Evolutionary conservation across 2,329 filamentous ascomycete species (phyloP).

Genomic region (Pseudogymnoascus destructans): DNA sequence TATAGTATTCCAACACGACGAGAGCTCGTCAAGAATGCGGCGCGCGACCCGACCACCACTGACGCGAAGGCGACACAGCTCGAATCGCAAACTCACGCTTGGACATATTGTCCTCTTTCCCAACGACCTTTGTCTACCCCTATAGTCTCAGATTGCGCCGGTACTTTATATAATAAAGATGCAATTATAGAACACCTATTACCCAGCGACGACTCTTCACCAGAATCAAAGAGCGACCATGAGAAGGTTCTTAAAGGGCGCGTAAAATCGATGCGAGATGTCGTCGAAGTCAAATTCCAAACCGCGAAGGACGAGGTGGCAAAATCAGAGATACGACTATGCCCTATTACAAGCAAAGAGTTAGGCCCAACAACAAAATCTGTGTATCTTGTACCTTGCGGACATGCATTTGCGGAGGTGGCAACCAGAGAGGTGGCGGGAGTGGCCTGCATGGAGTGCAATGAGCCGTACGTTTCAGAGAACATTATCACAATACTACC

Average conservation of each 20-base stretch:
- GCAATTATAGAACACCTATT: slow-evolving; percentile 61
- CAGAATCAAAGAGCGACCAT: slow-evolving; percentile 35
- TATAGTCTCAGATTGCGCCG: slow-evolving; percentile 72
- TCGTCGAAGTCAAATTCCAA: slow-evolving; percentile 70
- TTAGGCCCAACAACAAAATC: slow-evolving; percentile 67
- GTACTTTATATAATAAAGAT: slow-evolving; percentile 90
- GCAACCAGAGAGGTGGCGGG: slow-evolving; percentile 73
- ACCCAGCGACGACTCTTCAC: slow-evolving; percentile 38
- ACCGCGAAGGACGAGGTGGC: slow-evolving; percentile 31
- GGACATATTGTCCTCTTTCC: slow-evolving; percentile 80
- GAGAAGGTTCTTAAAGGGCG: slow-evolving; percentile 45
- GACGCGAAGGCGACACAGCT: slow-evolving; percentile 80
- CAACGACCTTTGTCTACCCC: slow-evolving; percentile 52
- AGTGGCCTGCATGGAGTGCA: slow-evolving; percentile 56
- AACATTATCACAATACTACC: slow-evolving; percentile 79
- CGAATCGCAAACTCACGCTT: slow-evolving; percentile 75
- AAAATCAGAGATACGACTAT: slow-evolving; percentile 53
- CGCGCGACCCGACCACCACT: slow-evolving; percentile 65
- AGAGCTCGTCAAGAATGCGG: slow-evolving; percentile 90
- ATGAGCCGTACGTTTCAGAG: slow-evolving; percentile 54
- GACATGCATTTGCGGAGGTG: slow-evolving; percentile 82
- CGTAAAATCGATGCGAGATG: slow-evolving; percentile 71
- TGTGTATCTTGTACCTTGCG: slow-evolving; percentile 87
- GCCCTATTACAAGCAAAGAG: slow-evolving; percentile 77
- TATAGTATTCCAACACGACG: slow-evolving; percentile 77